Evolutionary conservation across 495 filamentous ascomycete species (phyloP).

Genomic region (Lasiosphaeris hirsuta): DNA sequence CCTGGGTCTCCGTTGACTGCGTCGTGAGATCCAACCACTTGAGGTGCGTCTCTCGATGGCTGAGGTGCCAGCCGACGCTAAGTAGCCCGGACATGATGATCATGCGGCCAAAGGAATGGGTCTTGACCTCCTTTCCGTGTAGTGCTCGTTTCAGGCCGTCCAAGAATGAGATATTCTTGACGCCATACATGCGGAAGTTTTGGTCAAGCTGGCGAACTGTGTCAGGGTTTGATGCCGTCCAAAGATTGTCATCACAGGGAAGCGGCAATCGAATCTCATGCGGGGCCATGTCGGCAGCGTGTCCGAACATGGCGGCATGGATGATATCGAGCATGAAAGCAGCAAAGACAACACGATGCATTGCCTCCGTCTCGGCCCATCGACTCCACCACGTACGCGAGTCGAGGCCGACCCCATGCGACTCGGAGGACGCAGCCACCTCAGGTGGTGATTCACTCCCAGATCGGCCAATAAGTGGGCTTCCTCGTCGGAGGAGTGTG

Average conservation of each 20-base stretch:
- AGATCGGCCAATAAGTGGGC: slow-evolving; percentile 85
- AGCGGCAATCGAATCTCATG: slow-evolving; percentile 92
- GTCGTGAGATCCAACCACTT: slow-evolving; percentile 69
- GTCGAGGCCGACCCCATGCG: slow-evolving; percentile 51
- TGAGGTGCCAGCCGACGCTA: slow-evolving; percentile 94
- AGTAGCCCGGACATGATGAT: slow-evolving; percentile 93
- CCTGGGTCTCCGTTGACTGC: slow-evolving; percentile 72
- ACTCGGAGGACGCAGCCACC: slow-evolving; percentile 48
- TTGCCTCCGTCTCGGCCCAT: slow-evolving; percentile 93
- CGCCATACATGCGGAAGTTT: slow-evolving; percentile 76
- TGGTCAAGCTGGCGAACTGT: slow-evolving; percentile 83
- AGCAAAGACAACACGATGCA: slow-evolving; percentile 85
- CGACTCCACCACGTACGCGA: slow-evolving; percentile 89
- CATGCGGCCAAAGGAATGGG: slow-evolving; percentile 88
- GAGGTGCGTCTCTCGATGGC: slow-evolving; percentile 89
- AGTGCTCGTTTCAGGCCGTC: slow-evolving; percentile 88
- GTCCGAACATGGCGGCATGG: slow-evolving; percentile 96
- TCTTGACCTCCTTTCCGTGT: slow-evolving; percentile 81
- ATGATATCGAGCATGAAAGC: slow-evolving; percentile 93
- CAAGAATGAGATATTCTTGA: slow-evolving; percentile 80
- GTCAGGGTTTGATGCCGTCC: slow-evolving; percentile 83
- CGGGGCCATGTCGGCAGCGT: slow-evolving; percentile 92
- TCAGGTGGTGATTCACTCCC: slow-evolving; percentile 83
- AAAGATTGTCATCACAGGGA: slow-evolving; percentile 90
- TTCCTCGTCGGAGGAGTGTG: slow-evolving; percentile 87